Base-by-base conservation (phyloP, 345 rosid species). In the Camelina hispida region DNA sequence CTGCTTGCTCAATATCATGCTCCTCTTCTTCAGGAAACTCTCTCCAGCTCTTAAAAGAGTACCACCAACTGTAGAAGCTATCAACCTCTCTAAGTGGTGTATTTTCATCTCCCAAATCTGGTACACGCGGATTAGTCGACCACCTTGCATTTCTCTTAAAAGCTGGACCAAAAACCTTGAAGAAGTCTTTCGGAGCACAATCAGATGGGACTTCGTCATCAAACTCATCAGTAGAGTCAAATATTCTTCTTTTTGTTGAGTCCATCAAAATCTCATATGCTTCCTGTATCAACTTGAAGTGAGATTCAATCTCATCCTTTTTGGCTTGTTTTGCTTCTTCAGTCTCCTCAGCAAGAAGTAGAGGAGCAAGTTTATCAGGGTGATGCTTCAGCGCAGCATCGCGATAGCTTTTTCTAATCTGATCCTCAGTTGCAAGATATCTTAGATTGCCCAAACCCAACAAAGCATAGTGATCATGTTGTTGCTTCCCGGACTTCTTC, bases 371-470 rank as follows among this genome's bases (percentile, higher is more conserved):
- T 78, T 96, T 96, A 85, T 96, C 98, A 42, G 98, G 97, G 67
- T 93, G 98, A 84, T 85, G 85, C 87, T 85, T 89, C 84, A 96
- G 62, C 15, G 99, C 99, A 75, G 93, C 88, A 61, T 96, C 98
- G 3, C 96, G 89, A 46, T 93, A 96, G 67, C 88, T 86, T 79
- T 84, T 93, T 61, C 87, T 88, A 52, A 96, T 96, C 86, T 93
- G 99, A 71, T 93, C 98, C 79, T 96, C 99, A 2, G 97, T 89
- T 28, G 98, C 97, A 79, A 96, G 98, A 66, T 96, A 96, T 73
- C 99, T 84, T 46, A 93, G 76, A 81, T 89, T 94, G 66, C 88
- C 72, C 87, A 96, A 79, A 55, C 98, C 98, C 84, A 93, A 57
- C 79, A 96, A 72, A 0, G 97, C 97, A 84, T 96, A 96, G 81